These are phyloP conservation scores for Hebeloma cylindrosporum DNA, from an alignment of 768 basidiomycete genomes.

Conservation along the genomic window DNA sequence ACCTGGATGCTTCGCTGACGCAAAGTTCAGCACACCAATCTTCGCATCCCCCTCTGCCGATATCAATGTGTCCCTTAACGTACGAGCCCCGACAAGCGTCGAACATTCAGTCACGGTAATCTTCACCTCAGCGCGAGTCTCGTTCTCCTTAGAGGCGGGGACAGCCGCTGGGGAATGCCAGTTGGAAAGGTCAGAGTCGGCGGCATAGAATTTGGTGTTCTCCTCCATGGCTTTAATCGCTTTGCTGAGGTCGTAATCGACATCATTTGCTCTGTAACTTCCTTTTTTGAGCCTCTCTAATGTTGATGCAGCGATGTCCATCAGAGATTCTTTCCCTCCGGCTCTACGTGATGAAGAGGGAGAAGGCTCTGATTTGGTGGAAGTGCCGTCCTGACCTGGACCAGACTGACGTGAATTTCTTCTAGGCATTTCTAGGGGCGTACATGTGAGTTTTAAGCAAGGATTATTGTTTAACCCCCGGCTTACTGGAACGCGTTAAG, in stretches of 20 bases:
- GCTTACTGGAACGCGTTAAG: too few relatives aligned
- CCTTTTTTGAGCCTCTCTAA: slow-evolving; percentile 49
- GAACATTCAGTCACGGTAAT: slow-evolving; percentile 20
- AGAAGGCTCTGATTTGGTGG: not conserved
- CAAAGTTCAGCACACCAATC: slow-evolving; percentile 71
- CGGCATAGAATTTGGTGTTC: slow-evolving; percentile 50
- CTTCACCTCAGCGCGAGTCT: slow-evolving; percentile 26
- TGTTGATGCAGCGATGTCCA: slow-evolving; percentile 49
- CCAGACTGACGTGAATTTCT: too few relatives aligned
- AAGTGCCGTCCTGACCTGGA: too few relatives aligned
- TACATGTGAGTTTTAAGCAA: not conserved
- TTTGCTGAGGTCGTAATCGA: slow-evolving; percentile 27
- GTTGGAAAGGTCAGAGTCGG: slow-evolving; percentile 42
- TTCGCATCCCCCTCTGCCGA: slow-evolving; percentile 31
- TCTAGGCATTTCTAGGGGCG: not conserved
- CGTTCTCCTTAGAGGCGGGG: not conserved
- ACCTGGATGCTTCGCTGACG: slow-evolving; percentile 71
- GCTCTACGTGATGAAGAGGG: not conserved
- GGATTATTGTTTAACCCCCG: not conserved
- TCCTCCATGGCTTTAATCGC: slow-evolving; percentile 29
- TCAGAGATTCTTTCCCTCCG: slow-evolving; percentile 14
- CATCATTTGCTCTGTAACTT: slow-evolving; percentile 29
- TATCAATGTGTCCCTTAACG: slow-evolving; percentile 8
- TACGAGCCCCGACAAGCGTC: slow-evolving; percentile 18
- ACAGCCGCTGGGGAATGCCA: slow-evolving; percentile 35